A percentile compares a stretch with the other conserved stretches of the same genome.
These are phyloP conservation scores for Thuja plicata DNA, from an alignment of 83 land plant genomes.

Conservation along the genomic window DNA sequence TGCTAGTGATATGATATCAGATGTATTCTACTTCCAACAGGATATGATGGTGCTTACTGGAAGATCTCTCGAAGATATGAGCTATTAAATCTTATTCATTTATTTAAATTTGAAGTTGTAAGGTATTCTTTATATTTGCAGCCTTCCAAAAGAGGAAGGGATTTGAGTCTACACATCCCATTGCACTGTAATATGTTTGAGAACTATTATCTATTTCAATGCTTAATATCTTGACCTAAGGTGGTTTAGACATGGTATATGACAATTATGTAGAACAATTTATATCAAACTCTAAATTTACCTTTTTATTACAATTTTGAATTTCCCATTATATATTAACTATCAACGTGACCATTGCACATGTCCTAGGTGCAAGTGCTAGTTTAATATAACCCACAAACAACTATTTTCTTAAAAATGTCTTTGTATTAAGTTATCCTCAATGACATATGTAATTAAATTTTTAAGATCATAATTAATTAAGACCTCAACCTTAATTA, in stretches of 20 bases:
- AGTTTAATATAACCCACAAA: no score
- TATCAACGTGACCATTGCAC: no score
- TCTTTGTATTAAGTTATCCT: no score
- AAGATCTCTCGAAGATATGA: neutral
- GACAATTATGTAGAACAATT: no score
- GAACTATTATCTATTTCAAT: neutral
- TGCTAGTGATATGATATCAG: constrained; percentile 2
- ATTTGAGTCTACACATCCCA: neutral
- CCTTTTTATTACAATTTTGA: no score
- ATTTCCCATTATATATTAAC: no score
- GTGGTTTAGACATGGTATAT: neutral
- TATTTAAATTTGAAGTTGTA: neutral
- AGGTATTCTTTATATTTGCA: constrained; percentile 14
- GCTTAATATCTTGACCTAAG: neutral
- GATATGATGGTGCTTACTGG: neutral
- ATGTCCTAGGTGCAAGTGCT: no score
- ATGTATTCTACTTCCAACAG: constrained; percentile 14
- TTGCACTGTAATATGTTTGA: constrained; percentile 2
- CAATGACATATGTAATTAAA: no score
- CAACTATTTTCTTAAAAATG: no score
- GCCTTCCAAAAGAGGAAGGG: constrained; percentile 7
- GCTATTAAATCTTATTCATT: constrained; percentile 14
- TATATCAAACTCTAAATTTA: no score
- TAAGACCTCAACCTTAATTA: no score
- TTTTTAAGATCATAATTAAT: no score